Evolutionary conservation across 257 asterid species (phyloP).

Genomic region (Lycium barbarum): DNA sequence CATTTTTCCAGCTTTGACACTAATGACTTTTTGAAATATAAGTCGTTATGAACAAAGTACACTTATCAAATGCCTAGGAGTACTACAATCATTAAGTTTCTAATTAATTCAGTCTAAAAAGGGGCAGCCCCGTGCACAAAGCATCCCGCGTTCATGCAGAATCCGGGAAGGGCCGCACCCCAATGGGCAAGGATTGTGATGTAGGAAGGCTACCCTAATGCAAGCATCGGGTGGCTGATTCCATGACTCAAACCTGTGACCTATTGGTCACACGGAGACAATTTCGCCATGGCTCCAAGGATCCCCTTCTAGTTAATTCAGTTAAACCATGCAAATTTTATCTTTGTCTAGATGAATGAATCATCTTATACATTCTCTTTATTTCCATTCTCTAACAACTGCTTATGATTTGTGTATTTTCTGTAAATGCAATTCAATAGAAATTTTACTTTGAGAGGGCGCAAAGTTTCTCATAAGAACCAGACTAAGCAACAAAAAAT

Average conservation of each 20-base stretch:
- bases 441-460: not conserved
- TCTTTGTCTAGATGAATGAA: too few species aligned
- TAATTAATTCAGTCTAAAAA: not conserved
- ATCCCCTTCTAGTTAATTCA: too few species aligned
- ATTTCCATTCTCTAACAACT: not conserved
- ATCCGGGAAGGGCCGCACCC: too few species aligned
- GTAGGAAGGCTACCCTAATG: too few species aligned
- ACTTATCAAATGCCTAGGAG: constrained; percentile 27
- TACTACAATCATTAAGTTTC: not conserved
- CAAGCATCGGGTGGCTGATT: too few species aligned
- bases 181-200: too few species aligned
- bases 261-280: too few species aligned
- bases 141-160: not conserved
- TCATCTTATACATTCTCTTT: too few species aligned
- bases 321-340: too few species aligned
- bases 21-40: not conserved
- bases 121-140: not conserved
- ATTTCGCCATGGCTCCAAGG: too few species aligned
- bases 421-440: not conserved
- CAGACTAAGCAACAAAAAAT: not conserved
- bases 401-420: not conserved
- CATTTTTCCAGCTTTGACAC: not conserved
- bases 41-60: not conserved
- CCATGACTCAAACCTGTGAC: too few species aligned
- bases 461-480: not conserved